Evolutionary conservation across 176 grass and related monocot genomes (phyloP).

Genomic region (Pontederia crassipes): DNA sequence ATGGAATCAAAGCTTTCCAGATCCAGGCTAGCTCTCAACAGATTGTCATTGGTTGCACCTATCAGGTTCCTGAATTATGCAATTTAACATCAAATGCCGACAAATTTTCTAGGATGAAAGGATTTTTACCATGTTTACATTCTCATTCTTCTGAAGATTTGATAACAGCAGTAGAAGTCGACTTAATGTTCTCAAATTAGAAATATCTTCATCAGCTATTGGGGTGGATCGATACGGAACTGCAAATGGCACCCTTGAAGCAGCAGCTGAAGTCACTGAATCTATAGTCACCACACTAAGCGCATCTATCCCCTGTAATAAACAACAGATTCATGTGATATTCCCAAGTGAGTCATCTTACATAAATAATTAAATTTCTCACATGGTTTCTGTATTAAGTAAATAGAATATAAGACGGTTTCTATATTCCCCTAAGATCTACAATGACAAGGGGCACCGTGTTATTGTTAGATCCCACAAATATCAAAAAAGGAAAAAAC

Average conservation of each 20-base stretch:
- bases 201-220: slow-evolving; percentile 48
- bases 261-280: slow-evolving; percentile 54
- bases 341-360: background rate
- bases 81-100: background rate
- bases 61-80: background rate
- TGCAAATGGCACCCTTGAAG: slow-evolving; percentile 59
- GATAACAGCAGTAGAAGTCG: slow-evolving; percentile 60
- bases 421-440: too few species aligned
- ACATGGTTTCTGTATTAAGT: too few species aligned
- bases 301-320: slow-evolving; percentile 84
- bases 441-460: too few species aligned
- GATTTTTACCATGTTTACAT: slow-evolving; percentile 40
- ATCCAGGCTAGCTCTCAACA: too few species aligned
- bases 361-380: background rate
- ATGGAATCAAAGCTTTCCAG: too few species aligned
- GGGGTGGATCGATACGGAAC: slow-evolving; percentile 32
- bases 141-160: slow-evolving; percentile 46
- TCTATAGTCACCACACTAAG: slow-evolving; percentile 68
- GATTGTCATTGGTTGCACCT: too few species aligned
- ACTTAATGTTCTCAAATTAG: slow-evolving; percentile 68
- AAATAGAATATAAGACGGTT: too few species aligned
- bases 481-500: too few species aligned
- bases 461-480: too few species aligned
- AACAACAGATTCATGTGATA: background rate
- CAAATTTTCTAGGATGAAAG: background rate